Conservation (phyloP, 208 protist genomes). For the Crithidia bombi region DNA sequence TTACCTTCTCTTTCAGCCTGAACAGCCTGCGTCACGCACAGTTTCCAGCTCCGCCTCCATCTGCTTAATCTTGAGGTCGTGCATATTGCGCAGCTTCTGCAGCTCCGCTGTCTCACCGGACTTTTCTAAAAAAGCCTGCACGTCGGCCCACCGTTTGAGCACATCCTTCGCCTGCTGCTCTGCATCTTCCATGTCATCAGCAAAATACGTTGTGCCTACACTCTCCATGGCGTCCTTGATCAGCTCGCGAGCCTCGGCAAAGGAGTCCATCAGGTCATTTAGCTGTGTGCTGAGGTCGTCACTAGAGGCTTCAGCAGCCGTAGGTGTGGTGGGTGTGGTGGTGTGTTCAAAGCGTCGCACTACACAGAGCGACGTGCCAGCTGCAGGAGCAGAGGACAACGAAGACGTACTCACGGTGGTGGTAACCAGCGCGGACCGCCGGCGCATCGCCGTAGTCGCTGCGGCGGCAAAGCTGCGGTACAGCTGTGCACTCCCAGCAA, state of each 20-base stretch:
- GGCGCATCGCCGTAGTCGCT: neutral
- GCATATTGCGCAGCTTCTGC: slow-evolving; percentile 48
- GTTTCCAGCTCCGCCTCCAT: slow-evolving; percentile 65
- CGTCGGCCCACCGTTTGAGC: slow-evolving; percentile 51
- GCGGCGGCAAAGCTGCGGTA: too few relatives aligned
- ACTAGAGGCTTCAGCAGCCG: neutral
- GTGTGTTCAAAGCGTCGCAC: slow-evolving; percentile 16
- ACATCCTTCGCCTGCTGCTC: slow-evolving; percentile 50
- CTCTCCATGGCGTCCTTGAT: slow-evolving; percentile 72
- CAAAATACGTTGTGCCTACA: slow-evolving; percentile 68
- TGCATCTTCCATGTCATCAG: slow-evolving; percentile 77
- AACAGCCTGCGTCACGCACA: slow-evolving; percentile 29
- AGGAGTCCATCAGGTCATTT: slow-evolving; percentile 61
- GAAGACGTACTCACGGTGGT: neutral
- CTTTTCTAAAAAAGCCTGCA: slow-evolving; percentile 39
- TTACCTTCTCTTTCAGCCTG: too few relatives aligned
- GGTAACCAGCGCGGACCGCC: neutral
- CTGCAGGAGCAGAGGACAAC: neutral
- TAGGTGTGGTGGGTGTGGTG: neutral
- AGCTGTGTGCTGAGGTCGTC: slow-evolving; percentile 38
- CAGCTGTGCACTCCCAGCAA: too few relatives aligned
- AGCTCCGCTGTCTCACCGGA: slow-evolving; percentile 36
- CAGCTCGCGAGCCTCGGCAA: slow-evolving; percentile 69
- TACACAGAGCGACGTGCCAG: neutral
- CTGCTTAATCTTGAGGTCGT: slow-evolving; percentile 76